Conservation (phyloP, 2,329 filamentous ascomycete genomes). For the Aspergillus pseudoterreus region DNA sequence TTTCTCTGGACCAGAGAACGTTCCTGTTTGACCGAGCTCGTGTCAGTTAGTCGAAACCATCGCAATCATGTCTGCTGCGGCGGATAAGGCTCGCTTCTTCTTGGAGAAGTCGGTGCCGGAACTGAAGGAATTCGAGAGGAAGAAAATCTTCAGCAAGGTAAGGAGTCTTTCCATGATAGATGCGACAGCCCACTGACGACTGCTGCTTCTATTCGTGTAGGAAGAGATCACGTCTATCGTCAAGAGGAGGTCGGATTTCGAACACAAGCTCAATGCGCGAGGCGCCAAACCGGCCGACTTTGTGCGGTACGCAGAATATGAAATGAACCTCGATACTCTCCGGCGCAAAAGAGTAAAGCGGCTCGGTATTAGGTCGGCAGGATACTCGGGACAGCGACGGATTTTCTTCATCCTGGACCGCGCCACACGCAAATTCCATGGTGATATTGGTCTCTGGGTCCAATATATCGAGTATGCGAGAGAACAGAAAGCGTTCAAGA, state of each 20-base stretch:
- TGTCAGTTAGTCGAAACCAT: constrained; percentile 2
- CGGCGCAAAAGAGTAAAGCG: constrained; percentile 79
- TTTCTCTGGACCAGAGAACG: constrained; percentile 9
- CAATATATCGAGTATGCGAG: constrained; percentile 82
- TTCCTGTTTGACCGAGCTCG: not conserved
- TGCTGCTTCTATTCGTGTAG: constrained; percentile 39
- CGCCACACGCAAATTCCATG: constrained; percentile 77
- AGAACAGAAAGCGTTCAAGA: constrained; percentile 61
- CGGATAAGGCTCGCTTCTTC: constrained; percentile 93
- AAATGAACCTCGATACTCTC: constrained; percentile 66
- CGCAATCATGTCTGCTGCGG: constrained; percentile 69
- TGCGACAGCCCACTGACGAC: constrained; percentile 8
- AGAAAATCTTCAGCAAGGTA: constrained; percentile 83
- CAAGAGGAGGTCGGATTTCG: constrained; percentile 85
- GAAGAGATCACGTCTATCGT: constrained; percentile 89
- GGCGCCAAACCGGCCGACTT: constrained; percentile 75
- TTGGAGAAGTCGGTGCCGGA: constrained; percentile 90
- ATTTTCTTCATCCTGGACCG: constrained; percentile 89
- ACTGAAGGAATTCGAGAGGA: constrained; percentile 85
- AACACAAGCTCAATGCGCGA: constrained; percentile 82
- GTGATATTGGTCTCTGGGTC: constrained; percentile 78
- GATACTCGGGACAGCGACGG: constrained; percentile 71
- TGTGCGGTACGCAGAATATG: constrained; percentile 73
- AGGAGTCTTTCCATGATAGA: not conserved
- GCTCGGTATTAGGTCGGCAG: constrained; percentile 69